Percentiles rank a stretch among this genome's conserved stretches.
phyloP scores from a whole-genome alignment of 352 stramenopile genomes.

The Globisporangium lucens region DNA sequence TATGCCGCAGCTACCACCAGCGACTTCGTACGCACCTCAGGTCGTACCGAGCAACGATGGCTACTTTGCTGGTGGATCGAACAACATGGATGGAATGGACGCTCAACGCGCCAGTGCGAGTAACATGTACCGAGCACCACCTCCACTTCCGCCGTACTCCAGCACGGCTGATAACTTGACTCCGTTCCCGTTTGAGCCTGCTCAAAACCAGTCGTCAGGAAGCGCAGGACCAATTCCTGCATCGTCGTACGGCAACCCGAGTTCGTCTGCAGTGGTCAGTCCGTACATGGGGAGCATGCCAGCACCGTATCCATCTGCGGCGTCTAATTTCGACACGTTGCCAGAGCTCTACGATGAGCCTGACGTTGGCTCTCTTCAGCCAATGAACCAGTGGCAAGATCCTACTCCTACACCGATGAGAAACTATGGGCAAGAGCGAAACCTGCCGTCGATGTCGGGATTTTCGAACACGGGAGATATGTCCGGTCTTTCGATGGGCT shows the following conservation, averaged over 20 bases:
- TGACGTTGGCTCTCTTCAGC: conserved; percentile 12
- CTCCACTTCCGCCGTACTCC: background rate
- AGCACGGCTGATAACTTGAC: conserved; percentile 23
- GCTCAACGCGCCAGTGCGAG: conserved; percentile 8
- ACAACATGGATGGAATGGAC: background rate
- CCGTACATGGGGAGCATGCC: conserved; percentile 35
- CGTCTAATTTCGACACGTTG: conserved; percentile 26
- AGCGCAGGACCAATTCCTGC: conserved; percentile 7
- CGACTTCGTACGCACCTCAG: conserved; percentile 22
- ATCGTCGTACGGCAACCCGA: conserved; percentile 24
- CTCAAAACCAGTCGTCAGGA: conserved; percentile 23
- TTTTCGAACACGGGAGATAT: conserved; percentile 11
- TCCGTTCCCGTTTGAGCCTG: conserved; percentile 30
- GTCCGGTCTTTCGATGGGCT: conserved; percentile 9
- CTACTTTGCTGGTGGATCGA: conserved; percentile 5
- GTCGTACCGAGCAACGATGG: background rate
- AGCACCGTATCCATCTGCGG: conserved; percentile 20
- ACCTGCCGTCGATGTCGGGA: conserved; percentile 5
- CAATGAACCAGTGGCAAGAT: conserved; percentile 18
- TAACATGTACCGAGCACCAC: conserved; percentile 7
- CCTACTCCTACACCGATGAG: conserved; percentile 20
- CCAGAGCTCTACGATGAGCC: conserved; percentile 26
- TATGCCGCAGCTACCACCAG: conserved; percentile 14
- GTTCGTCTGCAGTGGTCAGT: conserved; percentile 14
- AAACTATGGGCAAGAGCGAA: conserved; percentile 11